Percentiles rank a stretch among this genome's conserved stretches.
Conservation (phyloP, 257 asterid genomes). For the Solanum phureja region DNA sequence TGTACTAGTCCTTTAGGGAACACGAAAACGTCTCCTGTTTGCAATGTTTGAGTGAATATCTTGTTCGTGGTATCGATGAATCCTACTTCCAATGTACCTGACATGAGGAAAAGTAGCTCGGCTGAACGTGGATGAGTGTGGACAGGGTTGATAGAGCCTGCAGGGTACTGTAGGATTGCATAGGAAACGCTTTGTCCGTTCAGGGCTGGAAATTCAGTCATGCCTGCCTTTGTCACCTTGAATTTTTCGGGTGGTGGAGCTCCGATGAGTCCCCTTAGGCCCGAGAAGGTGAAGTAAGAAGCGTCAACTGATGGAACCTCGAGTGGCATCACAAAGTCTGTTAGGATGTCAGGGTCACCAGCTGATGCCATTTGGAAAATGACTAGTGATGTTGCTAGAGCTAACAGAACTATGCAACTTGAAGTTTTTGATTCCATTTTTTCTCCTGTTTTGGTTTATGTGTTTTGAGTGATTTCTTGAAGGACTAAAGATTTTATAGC, state of each 20-base stretch:
- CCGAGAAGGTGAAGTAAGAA: constrained; percentile 43
- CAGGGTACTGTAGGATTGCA: constrained; percentile 38
- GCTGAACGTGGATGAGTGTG: constrained; percentile 52
- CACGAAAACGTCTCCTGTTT: constrained; percentile 31
- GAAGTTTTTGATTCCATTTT: not conserved
- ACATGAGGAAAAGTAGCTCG: constrained; percentile 35
- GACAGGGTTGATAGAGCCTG: constrained; percentile 37
- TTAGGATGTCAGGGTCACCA: constrained; percentile 46
- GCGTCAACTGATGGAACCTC: constrained; percentile 10
- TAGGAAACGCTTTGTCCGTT: constrained; percentile 47
- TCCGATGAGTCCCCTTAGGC: constrained; percentile 18
- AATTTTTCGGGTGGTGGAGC: constrained; percentile 28
- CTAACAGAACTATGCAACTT: not conserved
- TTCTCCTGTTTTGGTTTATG: not conserved
- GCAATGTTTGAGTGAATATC: constrained; percentile 29
- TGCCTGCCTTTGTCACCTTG: constrained; percentile 25
- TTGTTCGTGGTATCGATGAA: constrained; percentile 39
- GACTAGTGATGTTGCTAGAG: not conserved
- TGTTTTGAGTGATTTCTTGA: not conserved
- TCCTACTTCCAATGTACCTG: constrained; percentile 44
- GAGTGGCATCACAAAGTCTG: constrained; percentile 28
- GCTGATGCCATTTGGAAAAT: constrained; percentile 2
- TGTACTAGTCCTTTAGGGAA: constrained; percentile 46
- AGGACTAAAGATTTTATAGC: not conserved
- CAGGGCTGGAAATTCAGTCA: constrained; percentile 40